Percentiles rank a stretch among this genome's conserved stretches.
Conservation (phyloP, 2,329 filamentous ascomycete species). For the Exophiala viscosa region DNA sequence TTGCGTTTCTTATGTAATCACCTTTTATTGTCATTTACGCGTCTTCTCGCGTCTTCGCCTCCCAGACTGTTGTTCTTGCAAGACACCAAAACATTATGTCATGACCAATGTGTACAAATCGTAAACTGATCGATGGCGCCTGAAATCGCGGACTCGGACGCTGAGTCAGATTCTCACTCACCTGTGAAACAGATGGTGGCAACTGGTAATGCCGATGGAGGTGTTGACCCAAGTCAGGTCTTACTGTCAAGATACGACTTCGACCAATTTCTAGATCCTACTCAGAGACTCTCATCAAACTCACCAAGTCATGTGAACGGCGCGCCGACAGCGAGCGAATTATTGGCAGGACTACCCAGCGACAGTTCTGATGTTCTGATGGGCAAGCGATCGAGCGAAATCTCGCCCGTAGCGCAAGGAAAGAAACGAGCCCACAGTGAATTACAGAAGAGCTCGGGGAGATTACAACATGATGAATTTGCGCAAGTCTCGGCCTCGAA, state of each 20-base stretch:
- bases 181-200: slow-evolving; percentile 2
- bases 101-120: neutral
- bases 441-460: neutral
- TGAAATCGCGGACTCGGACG: slow-evolving; percentile 29
- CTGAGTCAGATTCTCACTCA: slow-evolving; percentile 23
- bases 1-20: slow-evolving; percentile 7
- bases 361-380: neutral
- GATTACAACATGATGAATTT: neutral
- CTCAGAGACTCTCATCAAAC: slow-evolving; percentile 20
- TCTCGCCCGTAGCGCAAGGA: neutral
- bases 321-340: neutral
- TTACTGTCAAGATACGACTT: slow-evolving; percentile 20
- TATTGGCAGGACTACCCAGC: slow-evolving; percentile 3
- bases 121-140: slow-evolving; percentile 13
- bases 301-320: slow-evolving; percentile 2
- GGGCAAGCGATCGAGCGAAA: neutral
- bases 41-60: no score
- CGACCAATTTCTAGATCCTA: slow-evolving; percentile 23
- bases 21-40: no score
- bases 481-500: slow-evolving; percentile 8
- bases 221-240: neutral
- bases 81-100: neutral
- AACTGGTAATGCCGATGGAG: neutral
- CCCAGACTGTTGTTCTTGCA: neutral
- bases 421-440: slow-evolving; percentile 21